Conservation (phyloP, 2,329 filamentous ascomycete species). For the Calonectria pauciramosa region DNA sequence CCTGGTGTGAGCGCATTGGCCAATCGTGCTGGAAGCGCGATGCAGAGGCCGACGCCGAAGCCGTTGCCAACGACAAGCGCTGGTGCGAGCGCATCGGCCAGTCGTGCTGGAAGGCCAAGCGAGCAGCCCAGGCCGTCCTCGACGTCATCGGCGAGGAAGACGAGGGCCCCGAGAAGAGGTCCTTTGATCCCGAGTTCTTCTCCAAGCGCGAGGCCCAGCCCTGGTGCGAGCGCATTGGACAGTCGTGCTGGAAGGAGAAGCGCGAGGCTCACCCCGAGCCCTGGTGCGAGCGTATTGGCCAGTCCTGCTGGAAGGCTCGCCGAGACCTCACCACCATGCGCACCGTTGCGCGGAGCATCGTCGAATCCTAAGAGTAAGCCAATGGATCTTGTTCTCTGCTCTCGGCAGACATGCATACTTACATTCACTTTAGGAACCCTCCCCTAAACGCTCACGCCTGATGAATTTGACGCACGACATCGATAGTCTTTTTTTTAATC, state of each 20-base stretch:
- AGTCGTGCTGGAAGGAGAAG: conserved; percentile 52
- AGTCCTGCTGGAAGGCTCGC: conserved; percentile 56
- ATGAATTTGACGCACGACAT: neutral
- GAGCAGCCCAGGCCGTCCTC: conserved; percentile 45
- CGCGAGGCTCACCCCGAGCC: conserved; percentile 41
- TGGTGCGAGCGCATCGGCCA: conserved; percentile 50
- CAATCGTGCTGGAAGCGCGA: conserved; percentile 57
- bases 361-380: conserved; percentile 41
- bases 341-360: conserved; percentile 45
- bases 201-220: conserved; percentile 48
- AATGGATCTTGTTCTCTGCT: conserved; percentile 5
- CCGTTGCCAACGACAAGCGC: conserved; percentile 44
- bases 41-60: conserved; percentile 53
- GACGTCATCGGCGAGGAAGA: conserved; percentile 42
- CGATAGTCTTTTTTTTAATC: neutral
- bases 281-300: conserved; percentile 47
- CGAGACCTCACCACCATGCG: conserved; percentile 49
- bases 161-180: conserved; percentile 43
- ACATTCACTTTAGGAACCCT: neutral
- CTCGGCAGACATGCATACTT: neutral
- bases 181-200: conserved; percentile 50
- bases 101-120: conserved; percentile 56
- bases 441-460: neutral
- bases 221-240: conserved; percentile 48
- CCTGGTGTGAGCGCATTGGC: conserved; percentile 53